phyloP scores from a whole-genome alignment of 139 green algal species.

The Picochlorum sp. region DNA sequence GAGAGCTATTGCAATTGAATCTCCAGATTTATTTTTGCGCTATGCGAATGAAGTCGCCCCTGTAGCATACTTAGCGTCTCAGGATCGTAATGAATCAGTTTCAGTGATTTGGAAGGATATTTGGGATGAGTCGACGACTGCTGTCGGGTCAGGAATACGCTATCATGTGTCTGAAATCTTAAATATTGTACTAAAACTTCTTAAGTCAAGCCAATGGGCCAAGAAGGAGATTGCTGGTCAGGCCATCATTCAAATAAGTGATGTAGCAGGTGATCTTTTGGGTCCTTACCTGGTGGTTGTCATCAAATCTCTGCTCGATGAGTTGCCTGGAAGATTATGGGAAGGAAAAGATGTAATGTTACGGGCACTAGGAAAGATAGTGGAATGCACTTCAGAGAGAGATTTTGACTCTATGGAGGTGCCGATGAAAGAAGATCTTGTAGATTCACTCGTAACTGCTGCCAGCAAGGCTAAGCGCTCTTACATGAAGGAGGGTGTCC shows the following conservation, averaged over 20 bases:
- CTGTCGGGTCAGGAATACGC: slow-evolving; percentile 41
- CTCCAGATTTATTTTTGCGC: slow-evolving; percentile 35
- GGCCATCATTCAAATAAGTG: slow-evolving; percentile 2
- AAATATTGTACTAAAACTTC: neutral
- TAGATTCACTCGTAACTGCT: too few species aligned
- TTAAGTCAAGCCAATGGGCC: slow-evolving; percentile 37
- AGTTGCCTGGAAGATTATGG: slow-evolving; percentile 55
- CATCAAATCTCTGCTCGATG: slow-evolving; percentile 13
- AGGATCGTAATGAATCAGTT: slow-evolving; percentile 45
- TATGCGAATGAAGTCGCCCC: slow-evolving; percentile 25
- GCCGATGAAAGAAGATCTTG: slow-evolving; percentile 16
- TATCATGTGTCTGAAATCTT: slow-evolving; percentile 24
- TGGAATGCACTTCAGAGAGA: slow-evolving; percentile 1
- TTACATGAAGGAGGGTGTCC: slow-evolving; percentile 18
- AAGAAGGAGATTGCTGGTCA: slow-evolving; percentile 46
- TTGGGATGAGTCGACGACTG: slow-evolving; percentile 60
- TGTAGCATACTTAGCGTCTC: slow-evolving; percentile 20
- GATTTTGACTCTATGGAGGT: slow-evolving; percentile 7
- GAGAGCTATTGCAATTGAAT: slow-evolving; percentile 44
- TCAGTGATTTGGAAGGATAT: slow-evolving; percentile 52
- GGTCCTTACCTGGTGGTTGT: slow-evolving; percentile 5
- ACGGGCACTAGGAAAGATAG: slow-evolving; percentile 34
- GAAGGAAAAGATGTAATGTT: slow-evolving; percentile 68
- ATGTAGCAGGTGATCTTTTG: slow-evolving; percentile 29
- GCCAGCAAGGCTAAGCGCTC: too few species aligned